phyloP scores from a whole-genome alignment of 2,329 filamentous ascomycete genomes.

The Rhytidhysteron rufulum region DNA sequence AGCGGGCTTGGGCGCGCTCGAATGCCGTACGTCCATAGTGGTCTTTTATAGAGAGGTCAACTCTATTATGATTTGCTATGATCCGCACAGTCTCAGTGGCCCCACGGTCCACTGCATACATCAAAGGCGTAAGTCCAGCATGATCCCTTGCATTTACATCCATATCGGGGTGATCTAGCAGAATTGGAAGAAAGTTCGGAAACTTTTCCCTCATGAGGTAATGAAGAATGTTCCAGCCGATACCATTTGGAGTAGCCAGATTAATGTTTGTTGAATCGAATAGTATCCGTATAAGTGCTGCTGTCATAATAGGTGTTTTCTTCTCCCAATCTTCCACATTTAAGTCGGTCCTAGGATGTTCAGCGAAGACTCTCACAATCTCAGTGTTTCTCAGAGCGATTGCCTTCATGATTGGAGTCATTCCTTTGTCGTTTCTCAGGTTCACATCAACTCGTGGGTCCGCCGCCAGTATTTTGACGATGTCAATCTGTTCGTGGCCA shows the following conservation, averaged over 20 bases:
- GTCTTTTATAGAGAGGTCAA: background rate
- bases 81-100: background rate
- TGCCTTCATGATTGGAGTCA: no score
- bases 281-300: background rate
- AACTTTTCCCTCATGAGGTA: no score
- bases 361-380: no score
- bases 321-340: background rate
- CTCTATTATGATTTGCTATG: background rate
- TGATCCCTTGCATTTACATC: background rate
- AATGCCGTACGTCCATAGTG: background rate
- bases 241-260: background rate
- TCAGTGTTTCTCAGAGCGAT: no score
- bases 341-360: no score
- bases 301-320: background rate
- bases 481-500: no score
- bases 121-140: background rate
- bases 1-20: no score
- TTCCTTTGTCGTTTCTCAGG: no score
- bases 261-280: background rate
- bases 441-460: no score
- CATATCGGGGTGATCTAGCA: background rate
- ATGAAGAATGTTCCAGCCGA: no score
- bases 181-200: background rate
- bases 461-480: no score
- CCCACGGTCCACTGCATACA: background rate